Percentiles rank a stretch among this genome's conserved stretches.
phyloP scores from a whole-genome alignment of 306 rosid species.

The Pterocarpus santalinus region DNA sequence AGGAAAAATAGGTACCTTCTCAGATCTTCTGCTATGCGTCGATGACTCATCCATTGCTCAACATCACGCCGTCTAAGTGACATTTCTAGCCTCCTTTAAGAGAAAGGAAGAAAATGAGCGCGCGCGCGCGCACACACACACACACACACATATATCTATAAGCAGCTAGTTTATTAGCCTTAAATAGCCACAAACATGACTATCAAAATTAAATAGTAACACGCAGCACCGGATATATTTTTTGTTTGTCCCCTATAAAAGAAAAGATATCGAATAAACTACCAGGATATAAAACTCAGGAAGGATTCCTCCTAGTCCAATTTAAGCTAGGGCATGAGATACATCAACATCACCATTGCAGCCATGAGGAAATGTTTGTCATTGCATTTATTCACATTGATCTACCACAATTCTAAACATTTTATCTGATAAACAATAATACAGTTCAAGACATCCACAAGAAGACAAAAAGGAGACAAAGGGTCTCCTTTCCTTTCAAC shows the following conservation, averaged over 20 bases:
- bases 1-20: constrained; percentile 31
- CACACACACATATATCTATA: background rate
- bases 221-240: background rate
- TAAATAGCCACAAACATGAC: constrained; percentile 4
- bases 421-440: background rate
- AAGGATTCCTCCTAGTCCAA: background rate
- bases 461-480: no score
- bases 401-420: background rate
- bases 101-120: constrained; percentile 19
- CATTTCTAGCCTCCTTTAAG: constrained; percentile 50
- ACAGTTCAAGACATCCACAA: background rate
- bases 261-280: background rate
- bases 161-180: no score
- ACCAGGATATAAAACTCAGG: background rate
- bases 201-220: background rate
- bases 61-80: constrained; percentile 53
- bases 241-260: background rate
- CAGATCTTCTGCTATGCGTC: constrained; percentile 39
- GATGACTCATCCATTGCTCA: constrained; percentile 55
- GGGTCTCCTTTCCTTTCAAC: background rate
- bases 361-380: no score
- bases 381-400: background rate
- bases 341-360: no score
- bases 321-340: background rate
- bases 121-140: background rate